phyloP scores from a whole-genome alignment of 1,284 basidiomycete species.

The Leccinum glutinopallens region DNA sequence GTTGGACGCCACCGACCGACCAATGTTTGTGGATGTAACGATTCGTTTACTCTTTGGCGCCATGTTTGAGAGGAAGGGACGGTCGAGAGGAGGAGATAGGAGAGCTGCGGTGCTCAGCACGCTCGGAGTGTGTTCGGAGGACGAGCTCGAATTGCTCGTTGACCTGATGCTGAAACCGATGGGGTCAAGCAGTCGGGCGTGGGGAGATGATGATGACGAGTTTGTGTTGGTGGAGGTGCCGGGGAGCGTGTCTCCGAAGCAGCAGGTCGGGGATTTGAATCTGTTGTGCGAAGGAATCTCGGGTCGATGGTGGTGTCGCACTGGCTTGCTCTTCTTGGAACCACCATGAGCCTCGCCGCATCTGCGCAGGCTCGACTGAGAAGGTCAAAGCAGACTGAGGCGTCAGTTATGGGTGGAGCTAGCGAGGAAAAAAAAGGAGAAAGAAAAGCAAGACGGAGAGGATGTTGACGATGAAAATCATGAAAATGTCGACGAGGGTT shows the following conservation, averaged over 20 bases:
- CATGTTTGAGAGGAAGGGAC: conserved; percentile 83
- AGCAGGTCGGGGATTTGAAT: conserved; percentile 82
- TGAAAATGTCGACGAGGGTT: conserved; percentile 37
- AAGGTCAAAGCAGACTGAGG: conserved; percentile 22
- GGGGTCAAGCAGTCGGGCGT: conserved; percentile 36
- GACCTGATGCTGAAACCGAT: conserved; percentile 92
- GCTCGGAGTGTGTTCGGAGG: conserved; percentile 69
- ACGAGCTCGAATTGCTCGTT: conserved; percentile 80
- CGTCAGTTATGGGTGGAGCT: conserved; percentile 24
- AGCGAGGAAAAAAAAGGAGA: conserved; percentile 37
- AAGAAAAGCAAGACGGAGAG: conserved; percentile 41
- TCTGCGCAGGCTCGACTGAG: conserved; percentile 56
- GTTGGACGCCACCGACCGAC: conserved; percentile 70
- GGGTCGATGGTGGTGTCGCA: conserved; percentile 68
- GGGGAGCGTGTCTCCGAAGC: conserved; percentile 56
- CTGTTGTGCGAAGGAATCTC: conserved; percentile 82
- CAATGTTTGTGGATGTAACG: conserved; percentile 72
- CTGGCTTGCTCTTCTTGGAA: conserved; percentile 76
- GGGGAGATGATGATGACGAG: conserved; percentile 23
- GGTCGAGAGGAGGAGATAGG: conserved; percentile 71
- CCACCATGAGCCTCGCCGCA: conserved; percentile 65
- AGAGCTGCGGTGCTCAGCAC: conserved; percentile 78
- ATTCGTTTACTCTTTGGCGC: conserved; percentile 87
- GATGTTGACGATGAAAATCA: conserved; percentile 30
- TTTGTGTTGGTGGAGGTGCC: conserved; percentile 38